Conservation (phyloP, 495 filamentous ascomycete species). For the Tuber umbilicatum region DNA sequence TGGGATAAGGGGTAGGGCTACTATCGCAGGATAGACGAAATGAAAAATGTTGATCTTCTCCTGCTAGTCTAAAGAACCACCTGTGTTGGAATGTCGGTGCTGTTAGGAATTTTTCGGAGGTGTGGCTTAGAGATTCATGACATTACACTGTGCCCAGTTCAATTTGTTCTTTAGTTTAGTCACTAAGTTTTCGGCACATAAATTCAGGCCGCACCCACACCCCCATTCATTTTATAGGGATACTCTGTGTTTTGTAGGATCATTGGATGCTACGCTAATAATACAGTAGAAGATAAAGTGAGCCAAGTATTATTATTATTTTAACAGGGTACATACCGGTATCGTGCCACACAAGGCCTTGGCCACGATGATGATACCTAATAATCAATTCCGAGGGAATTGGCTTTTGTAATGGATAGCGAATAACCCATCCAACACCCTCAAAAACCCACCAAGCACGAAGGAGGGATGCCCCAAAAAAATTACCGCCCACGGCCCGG, state of each 20-base stretch:
- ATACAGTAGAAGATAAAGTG: not conserved
- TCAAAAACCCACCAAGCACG: not conserved
- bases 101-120: not conserved
- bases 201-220: not conserved
- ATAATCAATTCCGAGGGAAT: not conserved
- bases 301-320: not conserved
- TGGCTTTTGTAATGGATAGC: not conserved
- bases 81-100: not conserved
- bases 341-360: not conserved
- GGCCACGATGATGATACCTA: not conserved
- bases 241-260: not conserved
- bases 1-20: not conserved
- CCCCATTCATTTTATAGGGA: not conserved
- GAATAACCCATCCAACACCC: not conserved
- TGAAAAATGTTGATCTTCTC: not conserved
- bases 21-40: constrained; percentile 2
- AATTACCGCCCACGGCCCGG: not conserved
- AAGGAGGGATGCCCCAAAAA: not conserved
- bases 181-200: not conserved
- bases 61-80: not conserved
- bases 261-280: not conserved
- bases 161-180: not conserved
- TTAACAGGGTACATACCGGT: not conserved
- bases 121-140: not conserved
- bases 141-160: not conserved